Evolutionary conservation across 768 basidiomycete species (phyloP).

Genomic region (Sarcomyxa edulis): DNA sequence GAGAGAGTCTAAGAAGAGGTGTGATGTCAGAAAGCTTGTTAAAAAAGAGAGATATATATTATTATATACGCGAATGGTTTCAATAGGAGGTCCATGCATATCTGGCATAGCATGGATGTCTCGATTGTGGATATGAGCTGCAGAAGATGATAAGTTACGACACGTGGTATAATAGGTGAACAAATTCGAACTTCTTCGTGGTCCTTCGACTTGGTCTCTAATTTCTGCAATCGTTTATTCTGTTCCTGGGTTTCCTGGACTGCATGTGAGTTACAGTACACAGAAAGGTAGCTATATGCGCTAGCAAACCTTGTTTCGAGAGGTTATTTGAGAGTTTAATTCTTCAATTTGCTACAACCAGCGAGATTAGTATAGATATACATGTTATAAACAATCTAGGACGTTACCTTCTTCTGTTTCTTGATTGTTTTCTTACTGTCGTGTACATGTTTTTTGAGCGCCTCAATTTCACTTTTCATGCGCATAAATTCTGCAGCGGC

Average conservation of each 20-base stretch:
- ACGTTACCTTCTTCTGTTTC: conserved; percentile 51
- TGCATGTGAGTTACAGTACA: no score
- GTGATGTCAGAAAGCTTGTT: conserved; percentile 1
- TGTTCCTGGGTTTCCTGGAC: no score
- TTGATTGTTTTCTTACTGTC: conserved; percentile 46
- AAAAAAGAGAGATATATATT: not conserved
- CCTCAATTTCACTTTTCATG: conserved; percentile 53
- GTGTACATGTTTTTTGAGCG: conserved; percentile 37
- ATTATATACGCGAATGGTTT: conserved; percentile 62
- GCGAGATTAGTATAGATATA: conserved; percentile 5
- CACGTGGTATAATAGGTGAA: not conserved
- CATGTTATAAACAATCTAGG: not conserved
- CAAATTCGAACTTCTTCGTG: conserved; percentile 47
- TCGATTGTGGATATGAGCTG: conserved; percentile 57
- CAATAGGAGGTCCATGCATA: conserved; percentile 66
- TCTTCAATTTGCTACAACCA: conserved; percentile 46
- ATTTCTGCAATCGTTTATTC: conserved; percentile 35
- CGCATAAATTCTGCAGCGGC: conserved; percentile 46
- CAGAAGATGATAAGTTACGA: not conserved
- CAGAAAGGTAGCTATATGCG: no score
- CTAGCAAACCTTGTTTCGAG: conserved; percentile 29
- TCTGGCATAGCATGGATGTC: conserved; percentile 62
- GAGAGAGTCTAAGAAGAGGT: conserved; percentile 54
- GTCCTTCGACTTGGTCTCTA: conserved; percentile 43
- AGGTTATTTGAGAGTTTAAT: conserved; percentile 35